Evolutionary conservation across 202 grass and related monocot genomes (phyloP).

Genomic region (Bolboschoenoplectus hybrid): DNA sequence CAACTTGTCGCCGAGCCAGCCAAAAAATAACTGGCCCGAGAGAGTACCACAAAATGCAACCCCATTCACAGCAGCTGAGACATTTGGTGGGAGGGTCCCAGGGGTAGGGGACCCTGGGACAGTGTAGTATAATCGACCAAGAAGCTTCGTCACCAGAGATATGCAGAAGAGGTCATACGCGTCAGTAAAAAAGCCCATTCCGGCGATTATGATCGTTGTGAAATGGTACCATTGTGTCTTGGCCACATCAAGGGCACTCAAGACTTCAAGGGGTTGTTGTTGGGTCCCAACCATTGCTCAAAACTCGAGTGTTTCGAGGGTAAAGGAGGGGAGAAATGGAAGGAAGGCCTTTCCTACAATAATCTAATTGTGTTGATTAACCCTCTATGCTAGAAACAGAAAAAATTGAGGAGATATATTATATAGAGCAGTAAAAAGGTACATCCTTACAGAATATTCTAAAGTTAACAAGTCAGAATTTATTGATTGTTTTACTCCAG

Average conservation of each 20-base stretch:
- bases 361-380: background rate
- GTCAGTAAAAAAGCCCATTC: slow-evolving; percentile 98
- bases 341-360: background rate
- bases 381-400: background rate
- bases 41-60: slow-evolving; percentile 73
- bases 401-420: slow-evolving; percentile 4
- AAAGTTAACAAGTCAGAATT: slow-evolving; percentile 1
- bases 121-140: slow-evolving; percentile 83
- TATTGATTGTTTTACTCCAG: background rate
- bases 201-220: slow-evolving; percentile 86
- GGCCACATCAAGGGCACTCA: slow-evolving; percentile 64
- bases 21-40: slow-evolving; percentile 73
- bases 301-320: background rate
- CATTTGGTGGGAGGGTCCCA: slow-evolving; percentile 54
- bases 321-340: background rate
- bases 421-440: slow-evolving; percentile 26
- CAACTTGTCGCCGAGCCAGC: slow-evolving; percentile 79
- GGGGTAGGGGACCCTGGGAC: slow-evolving; percentile 49
- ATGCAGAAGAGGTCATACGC: slow-evolving; percentile 99
- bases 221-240: slow-evolving; percentile 99
- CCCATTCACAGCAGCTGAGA: slow-evolving; percentile 63
- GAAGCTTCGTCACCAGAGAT: slow-evolving; percentile 95
- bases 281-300: slow-evolving; percentile 46
- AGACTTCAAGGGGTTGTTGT: slow-evolving; percentile 55
- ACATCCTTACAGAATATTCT: background rate